A percentile compares a stretch with the other conserved stretches of the same genome.
phyloP scores from a whole-genome alignment of 768 basidiomycete genomes.

The Termitomyces titanicus region DNA sequence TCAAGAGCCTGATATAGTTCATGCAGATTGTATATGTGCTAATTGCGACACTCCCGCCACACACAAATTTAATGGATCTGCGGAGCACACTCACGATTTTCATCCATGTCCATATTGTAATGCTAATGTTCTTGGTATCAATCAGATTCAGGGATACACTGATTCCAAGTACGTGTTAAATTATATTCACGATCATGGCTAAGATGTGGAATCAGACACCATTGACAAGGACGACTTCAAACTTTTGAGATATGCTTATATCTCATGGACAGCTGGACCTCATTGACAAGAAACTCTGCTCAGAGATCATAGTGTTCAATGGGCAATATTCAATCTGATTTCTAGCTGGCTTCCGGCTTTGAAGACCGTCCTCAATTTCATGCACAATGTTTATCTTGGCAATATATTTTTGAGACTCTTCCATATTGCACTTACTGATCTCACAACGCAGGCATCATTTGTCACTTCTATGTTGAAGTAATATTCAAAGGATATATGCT shows the following conservation, averaged over 20 bases:
- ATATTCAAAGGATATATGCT: slow-evolving; percentile 23
- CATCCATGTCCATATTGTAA: too few species aligned
- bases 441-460: slow-evolving; percentile 12
- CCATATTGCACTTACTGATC: not conserved
- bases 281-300: slow-evolving; percentile 16
- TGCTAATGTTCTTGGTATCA: slow-evolving; percentile 14
- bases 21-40: slow-evolving; percentile 19
- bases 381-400: too few species aligned
- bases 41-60: slow-evolving; percentile 27
- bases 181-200: not conserved
- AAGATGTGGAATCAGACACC: not conserved
- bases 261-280: slow-evolving; percentile 3
- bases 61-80: too few species aligned
- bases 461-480: slow-evolving; percentile 18
- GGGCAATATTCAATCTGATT: too few species aligned
- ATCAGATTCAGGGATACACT: not conserved
- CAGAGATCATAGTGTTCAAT: slow-evolving; percentile 18
- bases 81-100: slow-evolving; percentile 21
- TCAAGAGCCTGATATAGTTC: slow-evolving; percentile 13
- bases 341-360: too few species aligned
- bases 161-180: slow-evolving; percentile 1
- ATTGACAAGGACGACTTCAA: slow-evolving; percentile 12
- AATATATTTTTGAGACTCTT: slow-evolving; percentile 20
- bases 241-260: slow-evolving; percentile 11
- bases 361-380: too few species aligned